Evolutionary conservation across 805 yeast genomes (phyloP).

Genomic region (Helenozyma rhizophorensis): DNA sequence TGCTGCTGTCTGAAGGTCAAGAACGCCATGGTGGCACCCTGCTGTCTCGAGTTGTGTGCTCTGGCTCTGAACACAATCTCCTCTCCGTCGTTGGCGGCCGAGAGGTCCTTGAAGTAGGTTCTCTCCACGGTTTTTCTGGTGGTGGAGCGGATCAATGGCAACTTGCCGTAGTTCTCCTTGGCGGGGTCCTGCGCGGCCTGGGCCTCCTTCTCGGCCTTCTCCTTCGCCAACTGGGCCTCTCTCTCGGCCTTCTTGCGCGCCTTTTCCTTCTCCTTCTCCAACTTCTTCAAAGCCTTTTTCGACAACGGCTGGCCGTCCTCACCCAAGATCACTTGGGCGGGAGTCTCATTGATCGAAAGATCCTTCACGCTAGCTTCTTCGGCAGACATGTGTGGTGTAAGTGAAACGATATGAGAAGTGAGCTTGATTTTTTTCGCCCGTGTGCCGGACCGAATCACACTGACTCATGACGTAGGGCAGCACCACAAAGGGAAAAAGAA

Average conservation of each 20-base stretch:
- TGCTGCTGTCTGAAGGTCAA: conserved; percentile 94
- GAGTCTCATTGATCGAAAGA: conserved; percentile 13
- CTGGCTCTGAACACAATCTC: conserved; percentile 88
- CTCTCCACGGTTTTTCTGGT: conserved; percentile 65
- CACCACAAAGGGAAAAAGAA: no score
- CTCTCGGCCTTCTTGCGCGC: conserved; percentile 89
- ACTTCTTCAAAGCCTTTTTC: conserved; percentile 91
- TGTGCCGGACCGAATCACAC: neutral
- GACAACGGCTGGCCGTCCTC: conserved; percentile 84
- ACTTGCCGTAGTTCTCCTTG: conserved; percentile 81
- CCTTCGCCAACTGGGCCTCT: conserved; percentile 82
- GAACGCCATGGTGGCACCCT: conserved; percentile 92
- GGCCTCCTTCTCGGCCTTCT: conserved; percentile 76
- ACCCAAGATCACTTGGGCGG: conserved; percentile 37
- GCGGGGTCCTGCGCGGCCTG: conserved; percentile 77
- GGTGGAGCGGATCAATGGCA: conserved; percentile 79
- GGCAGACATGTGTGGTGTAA: conserved; percentile 12
- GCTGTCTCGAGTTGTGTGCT: conserved; percentile 88
- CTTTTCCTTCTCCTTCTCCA: conserved; percentile 90
- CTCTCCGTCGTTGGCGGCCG: conserved; percentile 65
- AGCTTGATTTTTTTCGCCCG: no score
- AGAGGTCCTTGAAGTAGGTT: conserved; percentile 50
- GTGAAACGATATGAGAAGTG: neutral
- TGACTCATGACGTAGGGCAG: neutral
- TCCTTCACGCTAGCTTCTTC: conserved; percentile 15